Evolutionary conservation across 2,329 filamentous ascomycete species (phyloP).

Genomic region (Ophiostoma fasciatum): DNA sequence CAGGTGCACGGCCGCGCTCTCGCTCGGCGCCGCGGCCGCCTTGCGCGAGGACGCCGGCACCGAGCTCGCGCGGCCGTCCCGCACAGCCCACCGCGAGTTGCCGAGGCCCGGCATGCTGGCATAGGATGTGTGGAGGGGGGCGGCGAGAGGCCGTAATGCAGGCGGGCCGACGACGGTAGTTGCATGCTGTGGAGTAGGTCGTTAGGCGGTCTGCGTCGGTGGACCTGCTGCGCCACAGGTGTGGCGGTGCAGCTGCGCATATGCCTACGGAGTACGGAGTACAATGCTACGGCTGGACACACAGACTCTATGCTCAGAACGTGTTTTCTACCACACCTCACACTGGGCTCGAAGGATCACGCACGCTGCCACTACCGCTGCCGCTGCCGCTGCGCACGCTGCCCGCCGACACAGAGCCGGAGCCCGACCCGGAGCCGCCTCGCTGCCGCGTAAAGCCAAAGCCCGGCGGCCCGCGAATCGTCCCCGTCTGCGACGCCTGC

Average conservation of each 20-base stretch:
- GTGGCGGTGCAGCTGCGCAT: no score
- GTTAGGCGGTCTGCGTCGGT: no score
- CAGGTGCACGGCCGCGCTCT: not conserved
- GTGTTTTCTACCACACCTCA: conserved; percentile 5
- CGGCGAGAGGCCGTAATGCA: no score
- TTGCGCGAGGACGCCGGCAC: conserved; percentile 1
- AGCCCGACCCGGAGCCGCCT: conserved; percentile 16
- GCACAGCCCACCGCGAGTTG: conserved; percentile 8
- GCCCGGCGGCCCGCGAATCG: conserved; percentile 13
- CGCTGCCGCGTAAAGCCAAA: conserved; percentile 9
- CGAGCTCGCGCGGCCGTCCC: conserved; percentile 6
- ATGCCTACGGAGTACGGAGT: no score
- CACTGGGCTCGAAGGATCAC: conserved; percentile 37
- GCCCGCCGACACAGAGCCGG: conserved; percentile 17
- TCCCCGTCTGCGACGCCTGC: conserved; percentile 8
- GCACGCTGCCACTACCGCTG: conserved; percentile 30
- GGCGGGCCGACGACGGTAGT: no score
- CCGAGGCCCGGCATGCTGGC: conserved; percentile 10
- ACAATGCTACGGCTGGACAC: no score
- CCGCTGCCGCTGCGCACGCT: conserved; percentile 31
- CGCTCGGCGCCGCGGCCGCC: not conserved
- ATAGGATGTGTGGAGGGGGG: no score
- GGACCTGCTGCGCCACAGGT: no score
- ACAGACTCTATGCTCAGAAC: no score
- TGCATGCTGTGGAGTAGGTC: no score